phyloP scores from a whole-genome alignment of 2,329 filamentous ascomycete genomes.

The Aspergillus flavus region DNA sequence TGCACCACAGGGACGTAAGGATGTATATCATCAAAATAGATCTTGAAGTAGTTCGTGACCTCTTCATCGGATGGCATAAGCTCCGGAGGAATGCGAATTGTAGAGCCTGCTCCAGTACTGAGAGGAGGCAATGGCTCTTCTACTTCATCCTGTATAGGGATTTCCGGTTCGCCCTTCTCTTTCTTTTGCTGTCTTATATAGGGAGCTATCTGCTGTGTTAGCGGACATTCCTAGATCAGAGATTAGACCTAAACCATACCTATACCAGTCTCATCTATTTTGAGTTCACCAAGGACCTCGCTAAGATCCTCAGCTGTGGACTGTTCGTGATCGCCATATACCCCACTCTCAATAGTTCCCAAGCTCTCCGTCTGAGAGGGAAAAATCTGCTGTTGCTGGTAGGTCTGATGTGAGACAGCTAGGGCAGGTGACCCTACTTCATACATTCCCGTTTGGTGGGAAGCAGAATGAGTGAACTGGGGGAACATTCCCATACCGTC shows the following conservation, averaged over 20 bases:
- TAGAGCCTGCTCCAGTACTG: conserved; percentile 69
- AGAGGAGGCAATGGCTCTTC: conserved; percentile 71
- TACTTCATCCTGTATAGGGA: conserved; percentile 66
- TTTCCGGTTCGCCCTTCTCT: conserved; percentile 53
- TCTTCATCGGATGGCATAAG: conserved; percentile 90
- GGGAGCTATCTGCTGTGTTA: conserved; percentile 60
- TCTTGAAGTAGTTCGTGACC: conserved; percentile 80
- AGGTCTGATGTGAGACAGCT: conserved; percentile 32
- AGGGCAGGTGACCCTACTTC: conserved; percentile 36
- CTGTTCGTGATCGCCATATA: conserved; percentile 62
- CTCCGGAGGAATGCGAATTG: conserved; percentile 85
- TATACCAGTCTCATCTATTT: conserved; percentile 83
- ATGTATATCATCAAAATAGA: conserved; percentile 88
- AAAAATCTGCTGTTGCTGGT: conserved; percentile 32
- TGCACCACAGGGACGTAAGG: conserved; percentile 91
- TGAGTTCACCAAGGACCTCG: conserved; percentile 81
- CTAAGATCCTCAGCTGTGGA: conserved; percentile 73
- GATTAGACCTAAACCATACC: conserved; percentile 59
- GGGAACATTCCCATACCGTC: conserved; percentile 45
- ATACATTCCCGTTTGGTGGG: conserved; percentile 34
- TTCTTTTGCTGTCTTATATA: conserved; percentile 73
- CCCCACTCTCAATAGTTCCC: conserved; percentile 43
- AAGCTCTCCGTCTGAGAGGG: conserved; percentile 30
- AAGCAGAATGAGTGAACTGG: conserved; percentile 37
- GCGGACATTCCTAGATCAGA: neutral